A percentile compares a stretch with the other conserved stretches of the same genome.
Conservation (phyloP, 2,329 filamentous ascomycete genomes). For the Penicillium paneum region DNA sequence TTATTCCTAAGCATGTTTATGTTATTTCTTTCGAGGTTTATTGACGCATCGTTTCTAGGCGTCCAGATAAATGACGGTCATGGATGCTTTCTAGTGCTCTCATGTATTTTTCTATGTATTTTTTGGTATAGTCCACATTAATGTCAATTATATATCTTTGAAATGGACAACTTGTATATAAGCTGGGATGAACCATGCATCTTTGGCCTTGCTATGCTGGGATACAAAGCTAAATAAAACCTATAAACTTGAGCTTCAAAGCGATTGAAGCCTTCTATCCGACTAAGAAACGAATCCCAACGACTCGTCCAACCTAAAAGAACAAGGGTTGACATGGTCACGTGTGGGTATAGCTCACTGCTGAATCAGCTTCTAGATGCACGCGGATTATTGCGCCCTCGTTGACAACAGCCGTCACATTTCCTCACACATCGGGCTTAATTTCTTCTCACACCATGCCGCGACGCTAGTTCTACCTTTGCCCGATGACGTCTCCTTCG, state of each 20-base stretch:
- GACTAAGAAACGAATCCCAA: not conserved
- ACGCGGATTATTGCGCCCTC: constrained; percentile 14
- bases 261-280: not conserved
- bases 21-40: not conserved
- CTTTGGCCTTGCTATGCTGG: fast-evolving
- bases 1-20: too few species aligned
- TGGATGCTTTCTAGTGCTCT: not conserved
- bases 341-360: not conserved
- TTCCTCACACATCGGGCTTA: not conserved
- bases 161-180: too few species aligned
- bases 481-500: constrained; percentile 36
- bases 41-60: fast-evolving
- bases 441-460: constrained; percentile 26
- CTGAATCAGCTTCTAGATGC: constrained; percentile 5
- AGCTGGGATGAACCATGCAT: too few species aligned
- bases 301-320: not conserved
- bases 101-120: too few species aligned
- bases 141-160: too few species aligned
- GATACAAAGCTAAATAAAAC: too few species aligned
- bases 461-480: constrained; percentile 24
- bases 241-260: fast-evolving
- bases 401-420: constrained; percentile 2
- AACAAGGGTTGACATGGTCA: constrained; percentile 1
- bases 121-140: too few species aligned
- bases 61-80: fast-evolving